Conservation (phyloP, 1,139 yeast species). For the Protomyces pachydermus region DNA sequence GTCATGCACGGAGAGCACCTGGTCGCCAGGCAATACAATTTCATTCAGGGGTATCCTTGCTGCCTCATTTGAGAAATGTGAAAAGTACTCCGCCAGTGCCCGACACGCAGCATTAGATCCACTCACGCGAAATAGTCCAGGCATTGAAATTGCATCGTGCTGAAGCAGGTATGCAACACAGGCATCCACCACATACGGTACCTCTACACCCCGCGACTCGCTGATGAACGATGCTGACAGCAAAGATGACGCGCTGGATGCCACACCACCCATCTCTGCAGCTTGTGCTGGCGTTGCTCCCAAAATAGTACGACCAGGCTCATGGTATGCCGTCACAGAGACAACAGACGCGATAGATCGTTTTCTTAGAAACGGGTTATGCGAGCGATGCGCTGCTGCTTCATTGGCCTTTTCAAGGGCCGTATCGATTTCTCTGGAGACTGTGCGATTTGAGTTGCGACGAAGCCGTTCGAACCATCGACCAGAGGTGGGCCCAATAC, state of each 20-base stretch:
- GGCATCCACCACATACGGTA: constrained; percentile 14
- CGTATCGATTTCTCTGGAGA: background rate
- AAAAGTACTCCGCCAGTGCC: constrained; percentile 21
- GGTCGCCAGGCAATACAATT: constrained; percentile 8
- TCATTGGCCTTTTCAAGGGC: background rate
- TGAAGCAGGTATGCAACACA: constrained; percentile 9
- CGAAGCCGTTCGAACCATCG: constrained; percentile 1
- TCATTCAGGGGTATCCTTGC: constrained; percentile 12
- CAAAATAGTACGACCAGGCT: background rate
- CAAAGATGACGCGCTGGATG: background rate
- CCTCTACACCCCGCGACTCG: background rate
- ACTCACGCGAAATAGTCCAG: constrained; percentile 27
- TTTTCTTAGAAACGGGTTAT: constrained; percentile 14
- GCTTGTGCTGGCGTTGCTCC: constrained; percentile 4
- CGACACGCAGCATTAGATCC: constrained; percentile 21
- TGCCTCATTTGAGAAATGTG: constrained; percentile 1
- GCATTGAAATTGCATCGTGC: constrained; percentile 9
- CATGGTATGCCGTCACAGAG: background rate
- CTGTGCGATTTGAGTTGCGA: constrained; percentile 1
- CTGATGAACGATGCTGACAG: background rate
- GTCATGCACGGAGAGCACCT: constrained; percentile 24
- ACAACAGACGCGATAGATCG: constrained; percentile 7
- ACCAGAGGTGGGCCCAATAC: background rate
- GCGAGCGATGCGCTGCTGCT: background rate
- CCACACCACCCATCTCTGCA: constrained; percentile 9